Percentiles rank a stretch among this genome's conserved stretches.
These are phyloP conservation scores for Musa troglodytarum DNA, from an alignment of 176 grass and related monocot species.

Conservation along the genomic window DNA sequence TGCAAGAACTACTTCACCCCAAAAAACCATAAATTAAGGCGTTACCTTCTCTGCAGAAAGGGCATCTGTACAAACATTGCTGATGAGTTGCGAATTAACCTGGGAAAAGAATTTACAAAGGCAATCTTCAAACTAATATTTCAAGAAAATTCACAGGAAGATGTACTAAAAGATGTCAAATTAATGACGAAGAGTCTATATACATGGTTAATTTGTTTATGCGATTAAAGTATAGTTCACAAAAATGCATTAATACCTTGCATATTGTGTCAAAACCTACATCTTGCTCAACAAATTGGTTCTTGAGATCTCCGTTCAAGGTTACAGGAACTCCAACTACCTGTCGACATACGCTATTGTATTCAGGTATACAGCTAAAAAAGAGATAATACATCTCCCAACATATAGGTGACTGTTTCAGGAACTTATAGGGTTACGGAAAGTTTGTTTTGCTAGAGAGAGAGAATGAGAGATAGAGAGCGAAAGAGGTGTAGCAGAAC, in stretches of 20 bases:
- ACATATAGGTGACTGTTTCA: no score
- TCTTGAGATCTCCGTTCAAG: conserved; percentile 98
- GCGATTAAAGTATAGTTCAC: no score
- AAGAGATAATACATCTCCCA: neutral
- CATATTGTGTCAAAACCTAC: conserved; percentile 98
- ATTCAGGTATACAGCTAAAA: neutral
- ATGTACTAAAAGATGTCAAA: no score
- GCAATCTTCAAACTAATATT: neutral
- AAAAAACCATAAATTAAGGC: neutral
- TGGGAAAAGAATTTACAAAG: conserved; percentile 20
- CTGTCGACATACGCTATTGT: conserved; percentile 28
- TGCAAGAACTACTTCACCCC: neutral
- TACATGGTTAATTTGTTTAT: no score
- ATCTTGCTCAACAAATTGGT: conserved; percentile 92
- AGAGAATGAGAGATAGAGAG: no score
- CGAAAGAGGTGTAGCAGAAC: no score
- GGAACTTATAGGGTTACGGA: no score
- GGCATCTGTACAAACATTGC: conserved; percentile 94
- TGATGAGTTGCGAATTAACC: conserved; percentile 98
- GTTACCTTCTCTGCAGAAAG: conserved; percentile 97
- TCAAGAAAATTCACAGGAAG: no score
- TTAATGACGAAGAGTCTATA: no score
- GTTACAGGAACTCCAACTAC: conserved; percentile 98
- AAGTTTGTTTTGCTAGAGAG: no score
- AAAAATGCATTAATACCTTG: conserved; percentile 42